Evolutionary conservation across 768 basidiomycete species (phyloP).

Genomic region (Boletus sp.): DNA sequence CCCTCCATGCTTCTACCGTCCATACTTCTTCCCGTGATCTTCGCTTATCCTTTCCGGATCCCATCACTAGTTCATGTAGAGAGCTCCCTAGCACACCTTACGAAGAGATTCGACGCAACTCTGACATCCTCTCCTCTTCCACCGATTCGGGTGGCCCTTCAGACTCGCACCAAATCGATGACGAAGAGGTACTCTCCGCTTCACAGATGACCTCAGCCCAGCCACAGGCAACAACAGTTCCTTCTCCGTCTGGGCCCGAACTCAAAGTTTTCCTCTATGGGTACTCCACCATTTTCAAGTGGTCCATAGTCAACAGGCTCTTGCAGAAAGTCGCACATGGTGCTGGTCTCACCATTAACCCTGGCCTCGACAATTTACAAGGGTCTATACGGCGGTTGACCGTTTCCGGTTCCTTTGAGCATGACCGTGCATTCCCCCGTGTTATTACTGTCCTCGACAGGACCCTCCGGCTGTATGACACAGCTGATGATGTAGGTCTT

Average conservation of each 20-base stretch:
- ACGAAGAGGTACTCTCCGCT: slow-evolving; percentile 30
- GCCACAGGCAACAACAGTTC: slow-evolving; percentile 26
- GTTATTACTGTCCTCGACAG: slow-evolving; percentile 40
- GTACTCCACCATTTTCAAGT: slow-evolving; percentile 52
- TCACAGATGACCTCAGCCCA: slow-evolving; percentile 26
- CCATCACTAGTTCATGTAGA: slow-evolving; percentile 67
- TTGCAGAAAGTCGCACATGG: slow-evolving; percentile 51
- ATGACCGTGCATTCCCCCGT: slow-evolving; percentile 27
- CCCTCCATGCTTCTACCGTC: slow-evolving; percentile 49
- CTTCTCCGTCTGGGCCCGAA: slow-evolving; percentile 34
- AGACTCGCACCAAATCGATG: slow-evolving; percentile 23
- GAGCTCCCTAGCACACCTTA: slow-evolving; percentile 56
- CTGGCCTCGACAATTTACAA: slow-evolving; percentile 20
- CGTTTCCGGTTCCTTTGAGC: slow-evolving; percentile 26
- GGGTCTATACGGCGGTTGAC: slow-evolving; percentile 23
- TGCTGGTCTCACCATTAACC: slow-evolving; percentile 28
- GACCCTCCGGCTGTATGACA: slow-evolving; percentile 19
- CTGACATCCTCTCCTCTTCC: slow-evolving; percentile 30
- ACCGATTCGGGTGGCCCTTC: slow-evolving; percentile 16
- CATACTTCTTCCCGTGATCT: slow-evolving; percentile 70
- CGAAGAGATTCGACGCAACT: slow-evolving; percentile 44
- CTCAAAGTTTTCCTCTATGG: slow-evolving; percentile 72
- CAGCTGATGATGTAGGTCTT: slow-evolving; percentile 28
- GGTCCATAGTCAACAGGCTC: slow-evolving; percentile 57
- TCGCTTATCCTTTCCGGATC: slow-evolving; percentile 80